phyloP scores from a whole-genome alignment of 1,284 basidiomycete genomes.

The Xerocomus minutiporus region DNA sequence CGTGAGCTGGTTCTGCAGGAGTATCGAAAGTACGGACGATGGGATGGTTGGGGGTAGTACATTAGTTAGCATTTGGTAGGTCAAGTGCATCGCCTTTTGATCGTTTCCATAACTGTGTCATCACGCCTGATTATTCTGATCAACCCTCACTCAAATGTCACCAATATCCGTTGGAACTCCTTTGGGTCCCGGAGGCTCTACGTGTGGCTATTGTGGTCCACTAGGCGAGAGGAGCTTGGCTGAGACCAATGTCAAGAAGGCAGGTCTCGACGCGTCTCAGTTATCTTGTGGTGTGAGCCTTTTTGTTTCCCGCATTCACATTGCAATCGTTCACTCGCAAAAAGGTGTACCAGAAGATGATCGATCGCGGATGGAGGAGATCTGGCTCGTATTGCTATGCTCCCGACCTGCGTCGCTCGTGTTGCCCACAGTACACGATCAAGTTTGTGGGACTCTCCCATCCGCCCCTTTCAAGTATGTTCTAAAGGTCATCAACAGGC shows the following conservation, averaged over 20 bases:
- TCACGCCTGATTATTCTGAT: not conserved
- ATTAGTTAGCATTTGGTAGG: not conserved
- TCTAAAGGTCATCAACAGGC: slow-evolving; percentile 38
- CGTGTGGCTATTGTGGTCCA: not conserved
- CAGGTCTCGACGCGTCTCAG: slow-evolving; percentile 33
- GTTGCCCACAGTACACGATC: slow-evolving; percentile 93
- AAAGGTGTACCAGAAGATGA: slow-evolving; percentile 74
- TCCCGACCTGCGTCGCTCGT: slow-evolving; percentile 76
- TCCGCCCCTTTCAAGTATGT: slow-evolving; percentile 5
- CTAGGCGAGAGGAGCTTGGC: slow-evolving; percentile 32
- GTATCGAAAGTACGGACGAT: slow-evolving; percentile 73
- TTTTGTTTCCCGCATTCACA: not conserved
- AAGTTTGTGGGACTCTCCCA: slow-evolving; percentile 37
- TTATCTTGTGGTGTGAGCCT: slow-evolving; percentile 50
- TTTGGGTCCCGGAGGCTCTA: not conserved
- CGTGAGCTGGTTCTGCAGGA: slow-evolving; percentile 68
- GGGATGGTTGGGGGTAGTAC: slow-evolving; percentile 77
- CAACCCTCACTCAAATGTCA: slow-evolving; percentile 13
- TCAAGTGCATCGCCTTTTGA: too few relatives aligned
- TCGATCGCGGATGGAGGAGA: slow-evolving; percentile 87
- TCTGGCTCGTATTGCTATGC: slow-evolving; percentile 82
- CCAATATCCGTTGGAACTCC: slow-evolving; percentile 31
- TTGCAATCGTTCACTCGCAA: slow-evolving; percentile 4
- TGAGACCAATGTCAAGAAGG: slow-evolving; percentile 16
- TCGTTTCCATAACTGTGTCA: too few relatives aligned